A percentile compares a stretch with the other conserved stretches of the same genome.
Evolutionary conservation across 805 yeast genomes (phyloP).

Genomic region (Sugiyamaella floridensis): DNA sequence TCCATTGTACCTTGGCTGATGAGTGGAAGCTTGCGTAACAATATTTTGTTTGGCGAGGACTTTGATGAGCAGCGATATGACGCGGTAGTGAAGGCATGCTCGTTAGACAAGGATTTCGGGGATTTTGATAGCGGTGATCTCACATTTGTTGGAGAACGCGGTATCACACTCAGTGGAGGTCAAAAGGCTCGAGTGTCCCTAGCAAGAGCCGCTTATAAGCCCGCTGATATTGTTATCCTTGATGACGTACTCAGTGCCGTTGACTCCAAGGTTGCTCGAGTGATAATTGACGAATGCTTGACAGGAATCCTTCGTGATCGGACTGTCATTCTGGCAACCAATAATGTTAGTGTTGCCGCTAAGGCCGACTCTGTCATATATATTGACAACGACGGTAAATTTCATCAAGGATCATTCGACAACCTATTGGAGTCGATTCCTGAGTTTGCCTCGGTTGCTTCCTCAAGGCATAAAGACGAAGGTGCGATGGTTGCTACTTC

Average conservation of each 20-base stretch:
- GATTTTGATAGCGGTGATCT: constrained; percentile 63
- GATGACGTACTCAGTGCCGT: constrained; percentile 82
- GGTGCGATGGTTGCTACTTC: not conserved
- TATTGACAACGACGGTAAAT: constrained; percentile 51
- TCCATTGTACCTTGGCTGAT: constrained; percentile 47
- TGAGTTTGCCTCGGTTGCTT: constrained; percentile 46
- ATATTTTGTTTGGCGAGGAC: constrained; percentile 58
- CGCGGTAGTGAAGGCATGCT: constrained; percentile 52
- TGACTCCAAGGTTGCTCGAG: constrained; percentile 74
- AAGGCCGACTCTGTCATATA: constrained; percentile 60
- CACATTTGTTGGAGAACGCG: constrained; percentile 79
- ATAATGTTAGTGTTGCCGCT: constrained; percentile 59
- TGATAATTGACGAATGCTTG: constrained; percentile 62
- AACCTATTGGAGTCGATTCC: constrained; percentile 42
- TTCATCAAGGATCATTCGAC: constrained; percentile 54
- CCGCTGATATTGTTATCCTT: constrained; percentile 53
- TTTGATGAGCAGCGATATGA: constrained; percentile 45
- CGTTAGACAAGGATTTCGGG: constrained; percentile 54
- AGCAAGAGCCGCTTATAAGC: constrained; percentile 69
- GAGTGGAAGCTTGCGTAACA: constrained; percentile 62
- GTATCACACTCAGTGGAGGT: constrained; percentile 78
- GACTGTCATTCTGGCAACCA: constrained; percentile 67
- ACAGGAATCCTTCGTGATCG: constrained; percentile 44
- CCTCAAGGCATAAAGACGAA: not conserved
- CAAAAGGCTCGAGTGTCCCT: constrained; percentile 75